phyloP scores from a whole-genome alignment of 305 asterid species.

The Lippia alba region DNA sequence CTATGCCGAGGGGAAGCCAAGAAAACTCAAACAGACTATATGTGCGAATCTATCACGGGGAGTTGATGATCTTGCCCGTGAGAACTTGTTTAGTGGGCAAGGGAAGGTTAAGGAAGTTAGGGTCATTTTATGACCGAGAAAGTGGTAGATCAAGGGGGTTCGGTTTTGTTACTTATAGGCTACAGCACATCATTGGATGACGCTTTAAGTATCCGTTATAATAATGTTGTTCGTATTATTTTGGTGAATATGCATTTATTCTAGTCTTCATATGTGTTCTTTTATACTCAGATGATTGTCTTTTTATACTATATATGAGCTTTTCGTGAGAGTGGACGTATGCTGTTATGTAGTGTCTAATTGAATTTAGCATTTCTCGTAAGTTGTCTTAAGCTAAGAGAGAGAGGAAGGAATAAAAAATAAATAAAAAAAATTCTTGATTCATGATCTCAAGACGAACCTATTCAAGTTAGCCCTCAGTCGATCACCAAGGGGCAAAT shows the following conservation, averaged over 20 bases:
- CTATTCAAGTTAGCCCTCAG: constrained; percentile 80
- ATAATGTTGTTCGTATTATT: too few species aligned
- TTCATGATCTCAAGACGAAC: constrained; percentile 75
- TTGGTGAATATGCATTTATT: too few species aligned
- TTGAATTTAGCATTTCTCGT: too few species aligned
- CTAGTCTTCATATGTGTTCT: too few species aligned
- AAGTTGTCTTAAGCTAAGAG: too few species aligned
- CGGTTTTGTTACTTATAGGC: constrained; percentile 96
- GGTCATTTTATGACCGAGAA: constrained; percentile 83
- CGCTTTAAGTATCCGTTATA: constrained; percentile 49
- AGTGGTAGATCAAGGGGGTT: constrained; percentile 94
- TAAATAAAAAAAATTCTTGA: too few species aligned
- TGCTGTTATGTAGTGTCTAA: too few species aligned
- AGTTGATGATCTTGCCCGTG: constrained; percentile 72
- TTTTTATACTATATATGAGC: too few species aligned
- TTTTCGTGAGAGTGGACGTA: too few species aligned
- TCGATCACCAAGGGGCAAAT: constrained; percentile 73
- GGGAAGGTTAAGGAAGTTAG: constrained; percentile 84
- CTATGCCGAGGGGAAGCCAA: constrained; percentile 49
- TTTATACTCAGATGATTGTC: too few species aligned
- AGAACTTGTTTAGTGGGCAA: constrained; percentile 71
- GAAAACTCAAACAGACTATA: constrained; percentile 61
- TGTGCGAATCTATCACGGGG: constrained; percentile 96
- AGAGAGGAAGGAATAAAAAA: too few species aligned
- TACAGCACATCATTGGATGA: constrained; percentile 69